Conservation (phyloP, 139 green algal species). For the Picochlorum sp. region DNA sequence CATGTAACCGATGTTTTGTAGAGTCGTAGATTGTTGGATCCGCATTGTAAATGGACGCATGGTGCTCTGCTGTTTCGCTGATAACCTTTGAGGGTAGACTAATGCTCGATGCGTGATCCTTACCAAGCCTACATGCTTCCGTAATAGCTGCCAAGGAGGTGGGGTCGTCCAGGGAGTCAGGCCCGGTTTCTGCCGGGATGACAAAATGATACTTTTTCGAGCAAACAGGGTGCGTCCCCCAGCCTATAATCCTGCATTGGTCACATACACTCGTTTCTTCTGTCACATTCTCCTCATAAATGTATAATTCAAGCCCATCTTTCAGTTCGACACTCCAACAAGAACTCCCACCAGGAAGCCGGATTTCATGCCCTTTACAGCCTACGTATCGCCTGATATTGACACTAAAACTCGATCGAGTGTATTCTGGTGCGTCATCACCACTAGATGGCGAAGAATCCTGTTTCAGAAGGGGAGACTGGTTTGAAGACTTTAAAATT, state of each 20-base stretch:
- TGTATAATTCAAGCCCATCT: slow-evolving; percentile 16
- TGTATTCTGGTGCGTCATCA: too few relatives aligned
- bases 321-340: slow-evolving; percentile 24
- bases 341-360: slow-evolving; percentile 3
- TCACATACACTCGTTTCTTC: slow-evolving; percentile 48
- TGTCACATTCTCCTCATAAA: slow-evolving; percentile 31
- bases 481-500: too few relatives aligned
- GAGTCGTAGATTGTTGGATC: slow-evolving; percentile 60
- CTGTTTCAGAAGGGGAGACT: too few relatives aligned
- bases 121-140: slow-evolving; percentile 18
- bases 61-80: slow-evolving; percentile 12
- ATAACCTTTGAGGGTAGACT: slow-evolving; percentile 8
- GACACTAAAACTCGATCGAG: not conserved
- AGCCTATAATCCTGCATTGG: slow-evolving; percentile 80
- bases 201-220: slow-evolving; percentile 80
- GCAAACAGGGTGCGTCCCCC: slow-evolving; percentile 78
- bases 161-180: slow-evolving; percentile 35
- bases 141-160: slow-evolving; percentile 38
- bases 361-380: not conserved
- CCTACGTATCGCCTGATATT: not conserved
- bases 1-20: slow-evolving; percentile 31
- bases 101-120: not conserved
- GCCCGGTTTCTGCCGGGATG: slow-evolving; percentile 46
- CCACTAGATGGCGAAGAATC: too few relatives aligned
- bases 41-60: slow-evolving; percentile 32